A percentile compares a stretch with the other conserved stretches of the same genome.
Conservation (phyloP, 1,284 basidiomycete species). For the Psilocybe mexicana region DNA sequence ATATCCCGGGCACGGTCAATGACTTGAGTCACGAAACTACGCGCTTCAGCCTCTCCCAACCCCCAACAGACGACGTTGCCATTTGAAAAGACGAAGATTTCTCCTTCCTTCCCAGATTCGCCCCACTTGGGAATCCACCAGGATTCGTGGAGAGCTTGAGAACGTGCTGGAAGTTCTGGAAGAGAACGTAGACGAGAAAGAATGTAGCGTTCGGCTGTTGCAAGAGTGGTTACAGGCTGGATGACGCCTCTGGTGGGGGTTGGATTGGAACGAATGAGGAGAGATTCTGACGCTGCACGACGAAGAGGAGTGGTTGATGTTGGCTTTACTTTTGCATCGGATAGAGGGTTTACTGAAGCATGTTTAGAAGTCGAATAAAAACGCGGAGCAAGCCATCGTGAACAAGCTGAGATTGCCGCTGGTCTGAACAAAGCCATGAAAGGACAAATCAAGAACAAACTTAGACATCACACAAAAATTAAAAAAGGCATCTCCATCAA, state of each 20-base stretch:
- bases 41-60: slow-evolving; percentile 76
- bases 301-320: slow-evolving; percentile 77
- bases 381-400: not conserved
- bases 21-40: slow-evolving; percentile 65
- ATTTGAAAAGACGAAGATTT: slow-evolving; percentile 84
- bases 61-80: slow-evolving; percentile 91
- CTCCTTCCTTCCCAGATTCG: slow-evolving; percentile 66
- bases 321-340: slow-evolving; percentile 58
- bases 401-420: not conserved
- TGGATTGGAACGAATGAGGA: slow-evolving; percentile 76
- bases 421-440: not conserved
- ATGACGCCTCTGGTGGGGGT: slow-evolving; percentile 78
- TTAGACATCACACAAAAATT: not conserved
- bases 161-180: slow-evolving; percentile 47
- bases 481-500: slow-evolving; percentile 18
- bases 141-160: slow-evolving; percentile 67
- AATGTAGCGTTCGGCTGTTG: slow-evolving; percentile 75
- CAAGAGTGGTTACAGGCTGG: slow-evolving; percentile 70
- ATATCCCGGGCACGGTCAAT: slow-evolving; percentile 54
- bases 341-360: slow-evolving; percentile 23
- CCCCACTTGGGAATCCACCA: slow-evolving; percentile 80
- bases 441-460: not conserved
- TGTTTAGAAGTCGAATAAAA: not conserved
- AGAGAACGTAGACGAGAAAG: slow-evolving; percentile 55
- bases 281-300: slow-evolving; percentile 73